Conservation (phyloP, 2,329 filamentous ascomycete genomes). For the Chaetomiaceae sp. region DNA sequence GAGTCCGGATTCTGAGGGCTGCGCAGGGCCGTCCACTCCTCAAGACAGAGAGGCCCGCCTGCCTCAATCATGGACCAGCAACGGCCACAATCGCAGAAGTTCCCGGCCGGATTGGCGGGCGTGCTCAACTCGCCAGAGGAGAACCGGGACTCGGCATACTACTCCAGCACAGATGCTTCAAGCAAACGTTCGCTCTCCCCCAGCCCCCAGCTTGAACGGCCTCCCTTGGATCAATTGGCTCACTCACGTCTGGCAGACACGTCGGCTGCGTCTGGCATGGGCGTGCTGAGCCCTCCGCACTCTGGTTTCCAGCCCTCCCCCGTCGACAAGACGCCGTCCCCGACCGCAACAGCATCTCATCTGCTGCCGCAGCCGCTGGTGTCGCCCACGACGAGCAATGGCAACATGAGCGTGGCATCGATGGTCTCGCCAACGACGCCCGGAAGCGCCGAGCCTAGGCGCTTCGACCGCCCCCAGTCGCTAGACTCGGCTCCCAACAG, state of each 20-base stretch:
- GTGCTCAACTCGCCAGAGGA: slow-evolving; percentile 47
- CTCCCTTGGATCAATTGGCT: slow-evolving; percentile 17
- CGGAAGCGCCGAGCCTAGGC: slow-evolving; percentile 36
- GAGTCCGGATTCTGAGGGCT: neutral
- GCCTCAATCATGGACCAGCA: slow-evolving; percentile 33
- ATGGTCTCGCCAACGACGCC: slow-evolving; percentile 57
- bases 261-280: slow-evolving; percentile 40
- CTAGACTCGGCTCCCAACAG: slow-evolving; percentile 35
- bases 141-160: slow-evolving; percentile 48
- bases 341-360: slow-evolving; percentile 44
- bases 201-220: neutral
- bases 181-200: slow-evolving; percentile 40
- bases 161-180: slow-evolving; percentile 42
- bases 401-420: slow-evolving; percentile 60
- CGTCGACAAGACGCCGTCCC: slow-evolving; percentile 58
- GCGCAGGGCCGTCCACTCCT: neutral
- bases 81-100: slow-evolving; percentile 37
- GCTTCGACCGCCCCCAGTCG: slow-evolving; percentile 39
- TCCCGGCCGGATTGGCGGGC: slow-evolving; percentile 43
- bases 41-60: neutral
- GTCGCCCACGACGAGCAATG: slow-evolving; percentile 49
- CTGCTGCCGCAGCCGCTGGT: slow-evolving; percentile 46
- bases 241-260: slow-evolving; percentile 32
- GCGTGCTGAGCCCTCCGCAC: slow-evolving; percentile 35
- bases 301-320: slow-evolving; percentile 46